These are phyloP conservation scores for Carallia brachiata DNA, from an alignment of 345 rosid species.

Conservation along the genomic window DNA sequence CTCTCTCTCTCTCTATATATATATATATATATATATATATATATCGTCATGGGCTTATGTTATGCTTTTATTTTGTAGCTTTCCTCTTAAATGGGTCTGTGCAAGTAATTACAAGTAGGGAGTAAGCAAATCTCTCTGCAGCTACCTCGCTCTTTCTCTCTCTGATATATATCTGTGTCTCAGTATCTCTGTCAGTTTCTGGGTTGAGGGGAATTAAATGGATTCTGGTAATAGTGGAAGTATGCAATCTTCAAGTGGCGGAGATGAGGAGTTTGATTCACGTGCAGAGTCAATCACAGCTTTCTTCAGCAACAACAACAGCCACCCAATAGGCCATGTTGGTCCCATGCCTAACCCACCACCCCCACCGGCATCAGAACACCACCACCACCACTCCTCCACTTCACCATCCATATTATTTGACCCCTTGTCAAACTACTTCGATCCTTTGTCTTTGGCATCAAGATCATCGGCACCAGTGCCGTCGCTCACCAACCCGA, in stretches of 20 bases:
- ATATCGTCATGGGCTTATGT: background rate
- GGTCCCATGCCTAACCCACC: slow-evolving; percentile 34
- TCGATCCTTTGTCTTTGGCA: slow-evolving; percentile 41
- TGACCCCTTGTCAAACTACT: slow-evolving; percentile 53
- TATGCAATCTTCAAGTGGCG: slow-evolving; percentile 77
- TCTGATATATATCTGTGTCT: slow-evolving; percentile 19
- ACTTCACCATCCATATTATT: slow-evolving; percentile 34
- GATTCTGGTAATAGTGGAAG: slow-evolving; percentile 82
- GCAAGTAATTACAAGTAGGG: background rate
- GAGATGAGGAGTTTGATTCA: slow-evolving; percentile 78
- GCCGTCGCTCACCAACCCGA: slow-evolving; percentile 26
- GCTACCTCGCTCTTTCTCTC: slow-evolving; percentile 3
- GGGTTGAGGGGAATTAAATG: slow-evolving; percentile 42
- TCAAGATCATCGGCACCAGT: slow-evolving; percentile 24
- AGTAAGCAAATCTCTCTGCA: slow-evolving; percentile 9
- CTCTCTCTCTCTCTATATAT: background rate
- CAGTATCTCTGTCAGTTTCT: too few species aligned
- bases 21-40: too few species aligned
- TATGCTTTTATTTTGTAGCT: slow-evolving; percentile 15
- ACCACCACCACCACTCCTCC: slow-evolving; percentile 16
- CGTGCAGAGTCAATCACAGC: slow-evolving; percentile 60
- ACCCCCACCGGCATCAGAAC: slow-evolving; percentile 35
- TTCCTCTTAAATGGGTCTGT: slow-evolving; percentile 26
- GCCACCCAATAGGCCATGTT: slow-evolving; percentile 20
- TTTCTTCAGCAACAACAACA: slow-evolving; percentile 30